These are phyloP conservation scores for Lonicera japonica DNA, from an alignment of 129 eudicot genomes.

Conservation along the genomic window DNA sequence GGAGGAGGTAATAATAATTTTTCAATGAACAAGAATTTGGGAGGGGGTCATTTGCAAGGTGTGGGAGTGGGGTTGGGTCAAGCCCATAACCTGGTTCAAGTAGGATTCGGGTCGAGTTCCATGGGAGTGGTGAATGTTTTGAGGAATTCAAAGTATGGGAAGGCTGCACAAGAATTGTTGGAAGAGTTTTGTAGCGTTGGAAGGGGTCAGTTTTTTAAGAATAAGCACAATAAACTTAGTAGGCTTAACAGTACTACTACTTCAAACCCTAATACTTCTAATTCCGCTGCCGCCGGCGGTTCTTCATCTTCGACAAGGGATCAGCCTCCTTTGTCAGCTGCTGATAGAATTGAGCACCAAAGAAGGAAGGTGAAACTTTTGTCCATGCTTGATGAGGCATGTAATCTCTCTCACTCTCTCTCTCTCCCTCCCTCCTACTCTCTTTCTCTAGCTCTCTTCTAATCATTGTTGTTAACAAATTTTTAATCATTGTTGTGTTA, in stretches of 20 bases:
- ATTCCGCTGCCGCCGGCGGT: slow-evolving; percentile 22
- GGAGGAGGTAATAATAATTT: slow-evolving; percentile 21
- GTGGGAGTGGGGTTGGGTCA: slow-evolving; percentile 31
- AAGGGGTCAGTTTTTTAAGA: slow-evolving; percentile 52
- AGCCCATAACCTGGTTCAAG: slow-evolving; percentile 36
- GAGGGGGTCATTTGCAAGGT: slow-evolving; percentile 10
- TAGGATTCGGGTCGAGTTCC: slow-evolving; percentile 60
- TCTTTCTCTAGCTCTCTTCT: slow-evolving; percentile 16
- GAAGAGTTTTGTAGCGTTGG: slow-evolving; percentile 98
- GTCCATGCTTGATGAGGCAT: slow-evolving; percentile 96
- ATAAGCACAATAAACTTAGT: slow-evolving; percentile 38
- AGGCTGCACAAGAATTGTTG: slow-evolving; percentile 81
- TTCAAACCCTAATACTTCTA: slow-evolving; percentile 36
- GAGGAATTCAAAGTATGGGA: slow-evolving; percentile 75
- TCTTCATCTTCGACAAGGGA: slow-evolving; percentile 65
- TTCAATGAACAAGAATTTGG: slow-evolving; percentile 42
- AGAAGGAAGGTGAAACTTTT: slow-evolving; percentile 90
- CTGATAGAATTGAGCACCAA: slow-evolving; percentile 94
- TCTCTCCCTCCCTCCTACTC: slow-evolving; percentile 8
- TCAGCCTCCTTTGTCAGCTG: slow-evolving; percentile 60
- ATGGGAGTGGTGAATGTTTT: slow-evolving; percentile 51
- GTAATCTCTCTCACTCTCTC: slow-evolving; percentile 25
- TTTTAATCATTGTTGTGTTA: slow-evolving; percentile 10
- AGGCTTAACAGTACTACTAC: slow-evolving; percentile 23
- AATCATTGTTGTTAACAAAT: slow-evolving; percentile 19